Evolutionary conservation across 1,284 basidiomycete genomes (phyloP).

Genomic region (Heterobasidion occidentale): DNA sequence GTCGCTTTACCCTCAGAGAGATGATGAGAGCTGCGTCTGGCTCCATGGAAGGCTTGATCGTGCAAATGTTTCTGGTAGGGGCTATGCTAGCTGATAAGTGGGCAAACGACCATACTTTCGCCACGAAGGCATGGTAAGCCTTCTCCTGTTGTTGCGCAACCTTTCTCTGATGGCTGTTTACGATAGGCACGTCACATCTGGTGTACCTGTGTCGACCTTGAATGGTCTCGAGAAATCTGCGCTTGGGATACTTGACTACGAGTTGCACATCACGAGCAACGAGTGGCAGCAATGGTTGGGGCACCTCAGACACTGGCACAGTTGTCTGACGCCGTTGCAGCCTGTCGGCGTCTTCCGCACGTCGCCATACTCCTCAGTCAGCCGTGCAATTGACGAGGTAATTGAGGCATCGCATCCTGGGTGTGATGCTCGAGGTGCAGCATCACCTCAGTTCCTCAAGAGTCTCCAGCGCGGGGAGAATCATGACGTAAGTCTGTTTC

Average conservation of each 20-base stretch:
- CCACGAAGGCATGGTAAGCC: slow-evolving; percentile 33
- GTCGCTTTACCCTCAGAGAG: slow-evolving; percentile 7
- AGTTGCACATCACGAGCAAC: slow-evolving; percentile 7
- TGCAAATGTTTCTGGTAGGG: slow-evolving; percentile 34
- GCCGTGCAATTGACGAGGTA: neutral
- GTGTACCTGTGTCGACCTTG: slow-evolving; percentile 20
- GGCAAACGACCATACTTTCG: slow-evolving; percentile 43
- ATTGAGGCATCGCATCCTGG: neutral
- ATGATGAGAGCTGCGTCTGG: slow-evolving; percentile 3
- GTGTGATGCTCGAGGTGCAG: neutral
- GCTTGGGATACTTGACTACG: slow-evolving; percentile 18
- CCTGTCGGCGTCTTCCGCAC: slow-evolving; percentile 2
- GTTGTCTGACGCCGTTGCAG: slow-evolving; percentile 5
- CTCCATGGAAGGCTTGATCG: slow-evolving; percentile 24
- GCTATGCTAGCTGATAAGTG: slow-evolving; percentile 49
- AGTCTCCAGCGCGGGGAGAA: neutral
- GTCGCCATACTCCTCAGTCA: slow-evolving; percentile 6
- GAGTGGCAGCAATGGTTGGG: slow-evolving; percentile 12
- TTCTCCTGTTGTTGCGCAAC: slow-evolving; percentile 3
- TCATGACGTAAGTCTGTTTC: neutral
- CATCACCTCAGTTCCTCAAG: neutral
- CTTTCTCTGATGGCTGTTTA: neutral
- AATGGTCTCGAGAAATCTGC: slow-evolving; percentile 21
- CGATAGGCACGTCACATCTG: slow-evolving; percentile 20
- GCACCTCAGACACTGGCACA: slow-evolving; percentile 10